phyloP scores from a whole-genome alignment of 257 asterid species.

The Catharanthus roseus region DNA sequence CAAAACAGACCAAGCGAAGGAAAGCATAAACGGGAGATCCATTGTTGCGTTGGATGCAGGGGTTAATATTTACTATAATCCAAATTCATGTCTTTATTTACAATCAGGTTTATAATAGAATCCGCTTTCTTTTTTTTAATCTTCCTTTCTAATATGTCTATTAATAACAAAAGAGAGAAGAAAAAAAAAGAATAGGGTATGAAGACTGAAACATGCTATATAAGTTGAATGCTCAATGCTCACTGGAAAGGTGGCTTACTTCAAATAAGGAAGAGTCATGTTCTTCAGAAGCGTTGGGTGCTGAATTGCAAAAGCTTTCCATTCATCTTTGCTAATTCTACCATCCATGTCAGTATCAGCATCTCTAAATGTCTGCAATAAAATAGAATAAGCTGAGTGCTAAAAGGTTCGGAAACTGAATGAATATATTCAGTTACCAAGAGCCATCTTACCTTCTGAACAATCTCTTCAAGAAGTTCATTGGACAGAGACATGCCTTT shows the following conservation, averaged over 20 bases:
- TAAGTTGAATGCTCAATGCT: not conserved
- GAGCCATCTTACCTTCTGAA: slow-evolving; percentile 5
- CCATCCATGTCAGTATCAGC: slow-evolving; percentile 19
- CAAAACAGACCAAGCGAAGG: not conserved
- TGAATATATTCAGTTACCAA: not conserved
- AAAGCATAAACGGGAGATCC: not conserved
- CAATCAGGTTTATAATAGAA: no score
- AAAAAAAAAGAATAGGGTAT: no score
- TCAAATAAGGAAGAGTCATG: slow-evolving; percentile 15
- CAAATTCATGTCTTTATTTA: no score
- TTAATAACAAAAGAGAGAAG: no score
- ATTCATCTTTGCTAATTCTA: slow-evolving; percentile 12
- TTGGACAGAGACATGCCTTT: slow-evolving; percentile 2
- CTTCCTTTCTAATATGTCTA: no score
- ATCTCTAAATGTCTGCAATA: slow-evolving; percentile 11
- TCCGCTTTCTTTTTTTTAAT: no score
- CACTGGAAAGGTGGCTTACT: not conserved
- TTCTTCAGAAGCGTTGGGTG: slow-evolving; percentile 11
- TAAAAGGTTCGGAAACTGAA: not conserved
- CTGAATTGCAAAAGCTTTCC: slow-evolving; percentile 4
- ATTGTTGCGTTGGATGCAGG: no score
- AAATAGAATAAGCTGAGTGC: not conserved
- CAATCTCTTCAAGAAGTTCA: slow-evolving; percentile 3
- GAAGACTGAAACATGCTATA: not conserved
- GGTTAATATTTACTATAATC: no score